phyloP scores from a whole-genome alignment of 2,329 filamentous ascomycete species.

The Ascochyta koolunga region DNA sequence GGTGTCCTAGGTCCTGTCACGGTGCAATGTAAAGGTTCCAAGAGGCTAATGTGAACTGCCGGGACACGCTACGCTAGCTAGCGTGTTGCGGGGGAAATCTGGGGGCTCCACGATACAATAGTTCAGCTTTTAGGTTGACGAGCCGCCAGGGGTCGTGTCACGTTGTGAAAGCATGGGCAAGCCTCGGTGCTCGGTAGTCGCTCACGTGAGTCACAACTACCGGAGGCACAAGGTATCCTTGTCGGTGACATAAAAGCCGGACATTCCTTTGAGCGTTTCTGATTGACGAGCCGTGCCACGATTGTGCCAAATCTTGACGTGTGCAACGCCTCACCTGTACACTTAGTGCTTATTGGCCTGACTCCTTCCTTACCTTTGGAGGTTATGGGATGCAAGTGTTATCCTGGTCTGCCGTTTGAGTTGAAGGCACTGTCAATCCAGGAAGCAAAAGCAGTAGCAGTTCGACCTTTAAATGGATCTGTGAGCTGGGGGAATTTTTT shows the following conservation, averaged over 20 bases:
- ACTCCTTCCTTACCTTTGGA: not conserved
- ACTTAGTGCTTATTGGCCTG: not conserved
- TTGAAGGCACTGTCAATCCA: not conserved
- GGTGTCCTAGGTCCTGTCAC: not conserved
- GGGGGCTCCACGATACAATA: not conserved
- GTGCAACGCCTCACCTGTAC: not conserved
- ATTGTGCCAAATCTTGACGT: not conserved
- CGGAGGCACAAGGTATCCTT: not conserved
- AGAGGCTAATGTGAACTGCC: slow-evolving; percentile 13
- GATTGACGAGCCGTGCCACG: not conserved
- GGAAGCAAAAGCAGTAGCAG: not conserved
- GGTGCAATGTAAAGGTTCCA: slow-evolving; percentile 2
- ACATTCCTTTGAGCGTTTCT: not conserved
- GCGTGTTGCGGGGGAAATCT: slow-evolving; percentile 10
- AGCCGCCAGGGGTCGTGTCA: not conserved
- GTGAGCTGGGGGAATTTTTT: not conserved
- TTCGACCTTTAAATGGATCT: not conserved
- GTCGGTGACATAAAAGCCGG: not conserved
- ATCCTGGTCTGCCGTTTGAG: not conserved
- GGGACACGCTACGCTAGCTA: not conserved
- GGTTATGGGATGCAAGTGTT: too few relatives aligned
- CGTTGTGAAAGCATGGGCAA: not conserved
- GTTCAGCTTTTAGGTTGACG: not conserved
- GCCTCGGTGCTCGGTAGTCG: slow-evolving; percentile 12
- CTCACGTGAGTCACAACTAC: not conserved